These are phyloP conservation scores for Sphagnum contortum DNA, from an alignment of 225 moss, liverwort and hornwort genomes.

Conservation along the genomic window DNA sequence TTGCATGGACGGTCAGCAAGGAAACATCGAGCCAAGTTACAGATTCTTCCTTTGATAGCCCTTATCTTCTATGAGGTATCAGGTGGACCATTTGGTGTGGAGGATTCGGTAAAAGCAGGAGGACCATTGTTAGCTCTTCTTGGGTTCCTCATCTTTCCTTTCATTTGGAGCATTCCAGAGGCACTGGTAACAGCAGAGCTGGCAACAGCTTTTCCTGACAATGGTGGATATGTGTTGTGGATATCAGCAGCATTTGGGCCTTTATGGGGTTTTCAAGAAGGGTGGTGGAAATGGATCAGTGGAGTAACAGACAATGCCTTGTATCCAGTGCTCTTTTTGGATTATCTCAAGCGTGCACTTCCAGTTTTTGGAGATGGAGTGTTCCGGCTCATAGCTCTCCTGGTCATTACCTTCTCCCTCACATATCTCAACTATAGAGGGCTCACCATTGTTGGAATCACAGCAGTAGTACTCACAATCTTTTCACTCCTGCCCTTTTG, in stretches of 20 bases:
- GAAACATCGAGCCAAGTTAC: conserved; percentile 46
- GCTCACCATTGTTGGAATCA: conserved; percentile 45
- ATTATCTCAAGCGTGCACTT: conserved; percentile 38
- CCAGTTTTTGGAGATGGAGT: conserved; percentile 31
- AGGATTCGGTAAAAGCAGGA: conserved; percentile 75
- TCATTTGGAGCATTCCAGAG: conserved; percentile 86
- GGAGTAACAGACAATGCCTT: conserved; percentile 49
- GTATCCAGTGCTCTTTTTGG: conserved; percentile 46
- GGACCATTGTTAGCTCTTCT: conserved; percentile 71
- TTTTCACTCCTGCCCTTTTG: conserved; percentile 37
- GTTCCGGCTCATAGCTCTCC: conserved; percentile 16
- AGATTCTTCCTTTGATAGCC: conserved; percentile 66
- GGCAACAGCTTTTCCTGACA: conserved; percentile 80
- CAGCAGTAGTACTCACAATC: conserved; percentile 25
- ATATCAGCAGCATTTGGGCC: conserved; percentile 74
- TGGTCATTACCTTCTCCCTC: conserved; percentile 23
- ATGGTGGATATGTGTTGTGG: conserved; percentile 92
- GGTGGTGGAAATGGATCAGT: conserved; percentile 55
- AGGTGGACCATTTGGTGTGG: conserved; percentile 81
- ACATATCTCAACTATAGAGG: conserved; percentile 51
- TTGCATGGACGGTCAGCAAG: conserved; percentile 10
- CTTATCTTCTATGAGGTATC: conserved; percentile 88
- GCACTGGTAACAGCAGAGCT: conserved; percentile 84
- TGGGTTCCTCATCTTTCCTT: conserved; percentile 68
- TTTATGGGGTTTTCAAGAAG: conserved; percentile 55